Conservation (phyloP, 371 early-diverging fungal genomes). For the Syncephalastrum monosporum region DNA sequence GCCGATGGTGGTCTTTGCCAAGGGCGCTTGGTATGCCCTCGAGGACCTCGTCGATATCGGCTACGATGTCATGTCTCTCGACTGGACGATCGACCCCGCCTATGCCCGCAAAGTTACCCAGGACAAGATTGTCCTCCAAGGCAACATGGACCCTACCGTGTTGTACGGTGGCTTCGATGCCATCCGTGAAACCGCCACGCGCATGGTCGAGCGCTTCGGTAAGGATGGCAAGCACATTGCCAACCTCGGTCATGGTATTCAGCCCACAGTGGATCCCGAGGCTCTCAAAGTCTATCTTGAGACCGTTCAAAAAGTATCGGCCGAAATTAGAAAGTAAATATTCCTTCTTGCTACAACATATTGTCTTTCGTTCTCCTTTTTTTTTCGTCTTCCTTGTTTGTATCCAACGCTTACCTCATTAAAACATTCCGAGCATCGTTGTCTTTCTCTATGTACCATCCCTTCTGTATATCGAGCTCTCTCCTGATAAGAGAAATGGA, state of each 20-base stretch:
- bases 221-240: conserved; percentile 77
- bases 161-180: conserved; percentile 77
- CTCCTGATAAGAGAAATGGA: too few species aligned
- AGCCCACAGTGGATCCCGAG: conserved; percentile 77
- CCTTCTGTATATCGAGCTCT: too few species aligned
- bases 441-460: too few species aligned
- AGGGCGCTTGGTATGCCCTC: conserved; percentile 88
- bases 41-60: conserved; percentile 65
- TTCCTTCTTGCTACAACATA: background rate
- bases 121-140: conserved; percentile 82
- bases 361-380: conserved; percentile 7
- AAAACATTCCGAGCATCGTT: too few species aligned
- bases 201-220: conserved; percentile 87
- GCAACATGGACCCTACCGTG: conserved; percentile 92
- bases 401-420: too few species aligned
- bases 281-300: conserved; percentile 71
- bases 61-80: conserved; percentile 87
- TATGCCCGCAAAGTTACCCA: conserved; percentile 60
- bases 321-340: conserved; percentile 39
- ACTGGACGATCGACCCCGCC: conserved; percentile 88
- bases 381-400: background rate
- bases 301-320: conserved; percentile 59
- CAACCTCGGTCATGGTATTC: conserved; percentile 96
- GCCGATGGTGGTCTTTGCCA: conserved; percentile 93
- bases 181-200: conserved; percentile 70